phyloP scores from a whole-genome alignment of 2,329 filamentous ascomycete genomes.

The Ophiocordyceps australis region DNA sequence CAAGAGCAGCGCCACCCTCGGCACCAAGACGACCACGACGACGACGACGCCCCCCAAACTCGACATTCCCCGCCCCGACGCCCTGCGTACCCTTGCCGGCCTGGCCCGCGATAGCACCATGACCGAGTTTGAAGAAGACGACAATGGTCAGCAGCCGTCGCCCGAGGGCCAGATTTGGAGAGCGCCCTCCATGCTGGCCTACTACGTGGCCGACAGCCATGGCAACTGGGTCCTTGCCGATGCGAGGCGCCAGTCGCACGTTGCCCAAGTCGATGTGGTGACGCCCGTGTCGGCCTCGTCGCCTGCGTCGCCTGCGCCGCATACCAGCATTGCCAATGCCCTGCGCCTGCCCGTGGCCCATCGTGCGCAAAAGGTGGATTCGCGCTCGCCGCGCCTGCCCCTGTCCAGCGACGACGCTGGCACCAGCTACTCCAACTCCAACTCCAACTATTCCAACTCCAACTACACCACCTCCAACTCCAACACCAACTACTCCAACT shows the following conservation, averaged over 20 bases:
- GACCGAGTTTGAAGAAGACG: constrained; percentile 34
- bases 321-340: constrained; percentile 1
- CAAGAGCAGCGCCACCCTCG: not conserved
- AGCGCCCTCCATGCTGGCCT: constrained; percentile 25
- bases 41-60: not conserved
- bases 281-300: constrained; percentile 3
- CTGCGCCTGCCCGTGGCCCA: constrained; percentile 1
- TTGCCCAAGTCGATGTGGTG: constrained; percentile 9
- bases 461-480: constrained; percentile 8
- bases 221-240: constrained; percentile 34
- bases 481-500: constrained; percentile 4
- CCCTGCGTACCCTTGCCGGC: not conserved
- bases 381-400: not conserved
- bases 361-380: constrained; percentile 1
- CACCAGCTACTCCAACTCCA: constrained; percentile 1
- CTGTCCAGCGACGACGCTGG: not conserved
- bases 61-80: constrained; percentile 1
- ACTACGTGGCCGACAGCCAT: constrained; percentile 31
- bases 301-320: constrained; percentile 2
- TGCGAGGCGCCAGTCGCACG: constrained; percentile 9
- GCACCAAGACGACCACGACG: not conserved
- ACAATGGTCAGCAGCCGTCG: constrained; percentile 17
- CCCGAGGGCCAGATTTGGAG: constrained; percentile 28
- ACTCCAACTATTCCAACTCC: constrained; percentile 12
- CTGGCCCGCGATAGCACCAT: constrained; percentile 24